phyloP scores from a whole-genome alignment of 1,284 basidiomycete species.

The Puccinia novopanici region DNA sequence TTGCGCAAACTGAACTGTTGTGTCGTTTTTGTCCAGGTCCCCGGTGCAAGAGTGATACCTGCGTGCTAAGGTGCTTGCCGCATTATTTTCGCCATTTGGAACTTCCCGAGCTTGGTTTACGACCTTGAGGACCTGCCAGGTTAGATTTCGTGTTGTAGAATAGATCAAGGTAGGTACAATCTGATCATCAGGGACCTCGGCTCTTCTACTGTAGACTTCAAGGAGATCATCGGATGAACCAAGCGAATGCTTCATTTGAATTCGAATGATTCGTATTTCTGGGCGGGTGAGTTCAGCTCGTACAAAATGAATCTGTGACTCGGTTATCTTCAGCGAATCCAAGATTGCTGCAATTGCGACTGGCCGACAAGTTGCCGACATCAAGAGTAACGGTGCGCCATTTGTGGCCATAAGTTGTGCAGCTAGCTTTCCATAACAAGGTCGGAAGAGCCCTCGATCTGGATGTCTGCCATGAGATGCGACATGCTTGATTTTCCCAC shows the following conservation, averaged over 20 bases:
- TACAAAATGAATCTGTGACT: no score
- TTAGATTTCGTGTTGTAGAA: not conserved
- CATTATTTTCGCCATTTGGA: not conserved
- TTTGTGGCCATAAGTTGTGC: not conserved
- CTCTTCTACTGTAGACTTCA: not conserved
- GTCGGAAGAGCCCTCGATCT: no score
- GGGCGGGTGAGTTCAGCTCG: not conserved
- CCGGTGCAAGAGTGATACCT: no score
- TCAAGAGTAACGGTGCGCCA: no score
- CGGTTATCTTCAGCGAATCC: not conserved
- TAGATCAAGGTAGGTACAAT: slow-evolving; percentile 3
- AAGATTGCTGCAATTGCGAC: not conserved
- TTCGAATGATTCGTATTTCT: not conserved
- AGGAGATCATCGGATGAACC: not conserved
- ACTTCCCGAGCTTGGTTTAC: not conserved
- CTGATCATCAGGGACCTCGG: not conserved
- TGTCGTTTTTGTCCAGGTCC: no score
- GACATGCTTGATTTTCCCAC: no score
- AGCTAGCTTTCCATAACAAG: not conserved
- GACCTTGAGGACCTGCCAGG: not conserved
- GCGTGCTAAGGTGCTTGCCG: not conserved
- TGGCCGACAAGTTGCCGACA: not conserved
- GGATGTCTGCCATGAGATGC: no score
- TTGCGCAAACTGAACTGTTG: no score
- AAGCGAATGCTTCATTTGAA: not conserved